Evolutionary conservation across 345 rosid genomes (phyloP).

Genomic region (Psidium guajava): DNA sequence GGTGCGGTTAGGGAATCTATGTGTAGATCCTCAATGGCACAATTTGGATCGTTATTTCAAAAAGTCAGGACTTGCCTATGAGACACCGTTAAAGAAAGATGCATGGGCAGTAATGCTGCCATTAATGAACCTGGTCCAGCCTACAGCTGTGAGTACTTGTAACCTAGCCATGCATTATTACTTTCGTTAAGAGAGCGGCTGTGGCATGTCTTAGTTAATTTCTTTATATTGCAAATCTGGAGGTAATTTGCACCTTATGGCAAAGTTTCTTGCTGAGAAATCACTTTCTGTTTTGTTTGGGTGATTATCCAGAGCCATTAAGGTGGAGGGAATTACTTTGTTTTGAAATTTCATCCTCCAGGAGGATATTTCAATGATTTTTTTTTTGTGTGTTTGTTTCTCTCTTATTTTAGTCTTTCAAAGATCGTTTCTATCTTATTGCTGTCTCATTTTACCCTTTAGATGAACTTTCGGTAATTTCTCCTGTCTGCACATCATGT

Average conservation of each 20-base stretch:
- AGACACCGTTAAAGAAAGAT: slow-evolving; percentile 46
- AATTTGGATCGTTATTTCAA: slow-evolving; percentile 51
- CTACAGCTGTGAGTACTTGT: slow-evolving; percentile 69
- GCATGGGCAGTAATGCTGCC: slow-evolving; percentile 54
- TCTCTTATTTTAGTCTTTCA: not conserved
- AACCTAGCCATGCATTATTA: not conserved
- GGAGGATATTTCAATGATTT: not conserved
- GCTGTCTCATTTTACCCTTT: not conserved
- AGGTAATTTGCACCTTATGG: not conserved
- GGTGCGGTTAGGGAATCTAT: slow-evolving; percentile 87
- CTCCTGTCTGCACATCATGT: not conserved
- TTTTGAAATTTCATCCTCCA: not conserved
- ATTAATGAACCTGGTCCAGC: slow-evolving; percentile 57
- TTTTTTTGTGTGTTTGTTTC: not conserved
- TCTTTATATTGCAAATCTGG: not conserved
- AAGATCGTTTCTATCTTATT: not conserved
- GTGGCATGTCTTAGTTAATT: not conserved
- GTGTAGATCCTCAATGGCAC: slow-evolving; percentile 89
- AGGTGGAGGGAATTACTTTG: not conserved
- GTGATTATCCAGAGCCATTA: not conserved
- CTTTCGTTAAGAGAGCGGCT: not conserved
- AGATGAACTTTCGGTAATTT: not conserved
- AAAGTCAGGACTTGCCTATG: too few relatives aligned
- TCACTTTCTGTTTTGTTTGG: not conserved
- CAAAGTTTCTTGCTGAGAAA: not conserved